Conservation (phyloP, 1,284 basidiomycete genomes). For the Cryptococcus floricola region DNA sequence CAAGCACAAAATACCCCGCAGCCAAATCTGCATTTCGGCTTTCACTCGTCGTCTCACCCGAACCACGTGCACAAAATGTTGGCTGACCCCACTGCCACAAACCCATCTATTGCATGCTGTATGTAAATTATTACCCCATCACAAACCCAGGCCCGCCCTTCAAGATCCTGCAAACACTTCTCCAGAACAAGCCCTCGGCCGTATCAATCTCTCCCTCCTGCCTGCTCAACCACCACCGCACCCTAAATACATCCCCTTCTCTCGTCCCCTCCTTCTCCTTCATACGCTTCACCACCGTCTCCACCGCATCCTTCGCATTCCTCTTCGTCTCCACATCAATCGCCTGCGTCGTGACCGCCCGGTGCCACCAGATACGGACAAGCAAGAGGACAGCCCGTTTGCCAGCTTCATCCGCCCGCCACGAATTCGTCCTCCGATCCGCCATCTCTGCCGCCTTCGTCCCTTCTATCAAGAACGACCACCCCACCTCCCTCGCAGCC, state of each 20-base stretch:
- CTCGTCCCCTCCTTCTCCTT: constrained; percentile 37
- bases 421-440: constrained; percentile 39
- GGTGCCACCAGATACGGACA: constrained; percentile 44
- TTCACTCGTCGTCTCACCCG: background rate
- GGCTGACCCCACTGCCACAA: background rate
- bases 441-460: constrained; percentile 31
- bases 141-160: constrained; percentile 37
- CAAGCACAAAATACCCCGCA: too few species aligned
- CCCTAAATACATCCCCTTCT: constrained; percentile 40
- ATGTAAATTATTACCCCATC: constrained; percentile 21
- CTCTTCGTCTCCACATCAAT: constrained; percentile 39
- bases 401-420: constrained; percentile 41
- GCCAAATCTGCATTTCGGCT: background rate
- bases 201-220: constrained; percentile 42
- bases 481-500: constrained; percentile 49
- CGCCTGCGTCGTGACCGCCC: constrained; percentile 40
- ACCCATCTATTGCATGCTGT: background rate
- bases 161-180: constrained; percentile 36
- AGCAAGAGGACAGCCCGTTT: constrained; percentile 42
- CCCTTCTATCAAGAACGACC: constrained; percentile 46
- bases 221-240: constrained; percentile 25
- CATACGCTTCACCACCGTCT: constrained; percentile 40
- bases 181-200: constrained; percentile 44
- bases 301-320: constrained; percentile 40
- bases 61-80: background rate